Percentiles rank a stretch among this genome's conserved stretches.
Evolutionary conservation across 148 eudicot genomes (phyloP).

Genomic region (Rhododendron ovatum): DNA sequence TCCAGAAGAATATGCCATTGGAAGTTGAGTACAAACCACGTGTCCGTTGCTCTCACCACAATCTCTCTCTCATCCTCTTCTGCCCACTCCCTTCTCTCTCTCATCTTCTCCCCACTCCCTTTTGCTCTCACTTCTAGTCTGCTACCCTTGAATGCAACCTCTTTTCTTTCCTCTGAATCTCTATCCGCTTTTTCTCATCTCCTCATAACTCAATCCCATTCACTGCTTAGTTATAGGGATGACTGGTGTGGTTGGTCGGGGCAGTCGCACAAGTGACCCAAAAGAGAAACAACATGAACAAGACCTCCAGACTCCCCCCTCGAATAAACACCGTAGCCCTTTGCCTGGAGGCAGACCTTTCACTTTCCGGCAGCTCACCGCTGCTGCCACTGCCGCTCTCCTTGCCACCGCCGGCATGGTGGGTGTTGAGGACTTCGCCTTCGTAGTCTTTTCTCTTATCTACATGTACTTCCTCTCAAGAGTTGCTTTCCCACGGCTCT

Average conservation of each 20-base stretch:
- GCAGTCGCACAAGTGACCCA: not conserved
- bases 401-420: conserved; percentile 55
- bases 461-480: conserved; percentile 52
- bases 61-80: not conserved
- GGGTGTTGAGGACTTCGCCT: conserved; percentile 27
- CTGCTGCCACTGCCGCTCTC: conserved; percentile 34
- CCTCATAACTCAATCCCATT: not conserved
- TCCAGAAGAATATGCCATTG: not conserved
- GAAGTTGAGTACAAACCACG: not conserved
- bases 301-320: not conserved
- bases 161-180: not conserved
- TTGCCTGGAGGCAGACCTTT: conserved; percentile 9
- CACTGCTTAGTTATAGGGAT: not conserved
- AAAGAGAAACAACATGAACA: not conserved
- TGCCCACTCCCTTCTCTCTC: not conserved
- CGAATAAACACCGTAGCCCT: not conserved
- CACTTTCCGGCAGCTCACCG: conserved; percentile 49
- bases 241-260: not conserved
- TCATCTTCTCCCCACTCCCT: not conserved
- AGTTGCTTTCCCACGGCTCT: conserved; percentile 45
- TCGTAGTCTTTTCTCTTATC: conserved; percentile 41
- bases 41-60: not conserved
- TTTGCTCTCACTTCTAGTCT: not conserved
- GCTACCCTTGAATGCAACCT: not conserved
- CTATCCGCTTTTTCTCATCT: not conserved